These are phyloP conservation scores for Aspergillus leporis DNA, from an alignment of 495 filamentous ascomycete genomes.

Conservation along the genomic window DNA sequence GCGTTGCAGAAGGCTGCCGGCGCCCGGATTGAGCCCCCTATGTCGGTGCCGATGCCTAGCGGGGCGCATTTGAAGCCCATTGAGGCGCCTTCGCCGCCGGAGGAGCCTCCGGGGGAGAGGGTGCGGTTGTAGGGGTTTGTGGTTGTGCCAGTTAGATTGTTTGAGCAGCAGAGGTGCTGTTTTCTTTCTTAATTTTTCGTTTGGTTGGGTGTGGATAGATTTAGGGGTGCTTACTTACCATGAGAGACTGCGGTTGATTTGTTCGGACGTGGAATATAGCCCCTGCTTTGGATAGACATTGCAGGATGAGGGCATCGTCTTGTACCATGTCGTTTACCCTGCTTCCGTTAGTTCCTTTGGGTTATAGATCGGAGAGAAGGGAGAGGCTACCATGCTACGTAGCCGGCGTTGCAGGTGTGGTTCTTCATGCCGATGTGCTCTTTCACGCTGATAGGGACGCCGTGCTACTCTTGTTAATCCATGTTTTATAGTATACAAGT, in stretches of 20 bases:
- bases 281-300: constrained; percentile 37
- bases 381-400: constrained; percentile 36
- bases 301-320: constrained; percentile 38
- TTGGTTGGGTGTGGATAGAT: too few relatives aligned
- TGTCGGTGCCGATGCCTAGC: constrained; percentile 67
- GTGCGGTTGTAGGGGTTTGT: constrained; percentile 62
- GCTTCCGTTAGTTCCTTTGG: background rate
- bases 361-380: background rate
- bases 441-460: constrained; percentile 66
- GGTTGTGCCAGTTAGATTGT: constrained; percentile 65
- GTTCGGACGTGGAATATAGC: constrained; percentile 68
- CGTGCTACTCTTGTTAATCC: constrained; percentile 45
- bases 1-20: constrained; percentile 61
- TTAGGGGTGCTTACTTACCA: constrained; percentile 36
- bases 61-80: constrained; percentile 60
- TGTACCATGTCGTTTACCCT: constrained; percentile 37
- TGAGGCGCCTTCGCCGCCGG: constrained; percentile 69
- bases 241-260: constrained; percentile 55
- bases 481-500: background rate
- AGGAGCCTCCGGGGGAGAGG: constrained; percentile 60
- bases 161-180: constrained; percentile 48
- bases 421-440: constrained; percentile 63
- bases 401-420: constrained; percentile 43
- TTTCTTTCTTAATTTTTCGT: constrained; percentile 16
- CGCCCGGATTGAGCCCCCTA: constrained; percentile 63